Conservation (phyloP, 2,329 filamentous ascomycete genomes). For the Clarireedia sp. region DNA sequence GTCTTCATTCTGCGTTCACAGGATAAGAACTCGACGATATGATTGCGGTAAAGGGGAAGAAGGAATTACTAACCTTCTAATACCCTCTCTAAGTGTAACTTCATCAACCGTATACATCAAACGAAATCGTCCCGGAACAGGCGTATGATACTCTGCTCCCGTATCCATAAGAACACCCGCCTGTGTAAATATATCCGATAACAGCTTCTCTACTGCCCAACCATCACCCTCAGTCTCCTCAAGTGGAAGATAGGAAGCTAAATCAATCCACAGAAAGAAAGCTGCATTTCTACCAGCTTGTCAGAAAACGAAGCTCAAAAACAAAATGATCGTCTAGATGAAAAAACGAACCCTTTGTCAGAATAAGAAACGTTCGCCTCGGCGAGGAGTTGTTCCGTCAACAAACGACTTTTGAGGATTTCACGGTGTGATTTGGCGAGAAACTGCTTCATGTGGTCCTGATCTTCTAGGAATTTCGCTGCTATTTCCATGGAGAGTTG, state of each 20-base stretch:
- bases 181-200: conserved; percentile 32
- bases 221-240: conserved; percentile 32
- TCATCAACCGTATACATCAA: conserved; percentile 36
- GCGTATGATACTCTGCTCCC: conserved; percentile 37
- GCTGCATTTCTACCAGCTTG: conserved; percentile 38
- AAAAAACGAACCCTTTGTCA: conserved; percentile 17
- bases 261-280: conserved; percentile 48
- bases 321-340: background rate
- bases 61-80: conserved; percentile 8
- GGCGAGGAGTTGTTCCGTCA: background rate
- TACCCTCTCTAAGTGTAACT: conserved; percentile 5
- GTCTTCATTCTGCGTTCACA: too few species aligned
- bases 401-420: background rate
- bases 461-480: background rate
- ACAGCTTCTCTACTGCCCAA: conserved; percentile 6
- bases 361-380: conserved; percentile 36
- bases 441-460: background rate
- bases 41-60: too few species aligned
- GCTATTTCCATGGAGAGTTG: background rate
- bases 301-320: background rate
- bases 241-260: conserved; percentile 36
- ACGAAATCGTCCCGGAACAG: conserved; percentile 43
- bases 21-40: too few species aligned
- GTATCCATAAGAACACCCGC: conserved; percentile 44
- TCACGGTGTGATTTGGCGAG: background rate